Percentiles rank a stretch among this genome's conserved stretches.
These are phyloP conservation scores for Chara braunii DNA, from an alignment of 139 green algal genomes.

Conservation along the genomic window DNA sequence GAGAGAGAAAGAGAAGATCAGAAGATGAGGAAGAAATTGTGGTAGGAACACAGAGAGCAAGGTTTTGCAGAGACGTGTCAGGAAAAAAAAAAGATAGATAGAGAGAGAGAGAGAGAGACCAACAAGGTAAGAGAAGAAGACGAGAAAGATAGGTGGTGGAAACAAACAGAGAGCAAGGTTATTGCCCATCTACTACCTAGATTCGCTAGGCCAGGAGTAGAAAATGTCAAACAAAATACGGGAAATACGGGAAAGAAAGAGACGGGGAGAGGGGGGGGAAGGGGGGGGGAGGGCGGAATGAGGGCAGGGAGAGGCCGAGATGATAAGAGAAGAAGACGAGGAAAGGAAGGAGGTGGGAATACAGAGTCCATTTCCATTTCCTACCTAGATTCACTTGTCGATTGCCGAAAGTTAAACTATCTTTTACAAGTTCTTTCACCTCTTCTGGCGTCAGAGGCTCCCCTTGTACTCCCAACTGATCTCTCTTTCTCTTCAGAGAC, in stretches of 20 bases:
- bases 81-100: not conserved
- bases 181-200: too few species aligned
- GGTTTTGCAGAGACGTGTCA: not conserved
- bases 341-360: not conserved
- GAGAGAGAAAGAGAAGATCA: not conserved
- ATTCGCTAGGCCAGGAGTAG: not conserved
- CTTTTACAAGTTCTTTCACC: conserved; percentile 7
- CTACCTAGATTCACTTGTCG: conserved; percentile 35
- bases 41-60: not conserved
- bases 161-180: not conserved
- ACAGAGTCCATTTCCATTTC: not conserved
- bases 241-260: not conserved
- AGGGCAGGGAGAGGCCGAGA: not conserved
- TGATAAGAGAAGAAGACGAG: not conserved
- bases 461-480: conserved; percentile 21
- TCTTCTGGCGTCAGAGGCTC: conserved; percentile 15
- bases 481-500: too few species aligned
- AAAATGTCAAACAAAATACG: not conserved
- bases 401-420: conserved; percentile 9
- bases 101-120: not conserved
- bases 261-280: not conserved
- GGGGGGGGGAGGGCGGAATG: not conserved
- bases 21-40: not conserved
- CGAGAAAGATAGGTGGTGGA: not conserved
- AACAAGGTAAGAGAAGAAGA: not conserved